Evolutionary conservation across 2,329 filamentous ascomycete genomes (phyloP).

Genomic region (Paraconiothyrium sp.): DNA sequence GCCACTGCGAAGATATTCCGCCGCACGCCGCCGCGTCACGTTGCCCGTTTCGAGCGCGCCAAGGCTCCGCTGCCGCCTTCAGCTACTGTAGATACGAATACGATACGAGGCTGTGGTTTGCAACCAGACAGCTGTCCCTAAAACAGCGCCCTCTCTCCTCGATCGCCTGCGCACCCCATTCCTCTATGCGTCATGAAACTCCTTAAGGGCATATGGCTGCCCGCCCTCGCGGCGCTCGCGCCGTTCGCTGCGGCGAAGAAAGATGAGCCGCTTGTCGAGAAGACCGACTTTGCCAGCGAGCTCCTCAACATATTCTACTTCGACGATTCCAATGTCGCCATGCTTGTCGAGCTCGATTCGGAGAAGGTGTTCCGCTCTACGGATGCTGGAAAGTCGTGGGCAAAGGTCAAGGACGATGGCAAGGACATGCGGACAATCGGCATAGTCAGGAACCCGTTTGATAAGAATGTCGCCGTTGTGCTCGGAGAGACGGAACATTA

Average conservation of each 20-base stretch:
- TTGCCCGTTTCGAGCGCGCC: conserved; percentile 43
- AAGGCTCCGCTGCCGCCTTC: conserved; percentile 42
- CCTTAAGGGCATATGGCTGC: conserved; percentile 55
- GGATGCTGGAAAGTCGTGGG: conserved; percentile 84
- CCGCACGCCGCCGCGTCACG: conserved; percentile 34
- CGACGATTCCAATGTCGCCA: conserved; percentile 82
- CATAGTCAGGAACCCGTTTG: conserved; percentile 80
- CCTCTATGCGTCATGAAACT: conserved; percentile 52
- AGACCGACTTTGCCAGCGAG: conserved; percentile 71
- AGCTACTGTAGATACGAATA: conserved; percentile 20
- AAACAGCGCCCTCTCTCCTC: conserved; percentile 25
- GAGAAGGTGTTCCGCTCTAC: conserved; percentile 78
- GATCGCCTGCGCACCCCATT: conserved; percentile 27
- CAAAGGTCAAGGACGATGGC: conserved; percentile 56
- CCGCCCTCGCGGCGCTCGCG: conserved; percentile 60
- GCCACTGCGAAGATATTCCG: conserved; percentile 8
- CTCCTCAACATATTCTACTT: conserved; percentile 86
- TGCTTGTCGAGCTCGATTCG: conserved; percentile 74
- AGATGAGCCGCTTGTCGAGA: conserved; percentile 72
- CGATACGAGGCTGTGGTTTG: conserved; percentile 40
- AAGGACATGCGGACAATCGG: conserved; percentile 67
- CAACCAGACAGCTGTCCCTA: conserved; percentile 48
- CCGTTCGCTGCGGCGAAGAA: conserved; percentile 58
- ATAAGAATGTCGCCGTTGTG: conserved; percentile 81
- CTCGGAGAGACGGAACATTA: conserved; percentile 79